Evolutionary conservation across 805 yeast genomes (phyloP).

Genomic region (Lipomyces lipofer): DNA sequence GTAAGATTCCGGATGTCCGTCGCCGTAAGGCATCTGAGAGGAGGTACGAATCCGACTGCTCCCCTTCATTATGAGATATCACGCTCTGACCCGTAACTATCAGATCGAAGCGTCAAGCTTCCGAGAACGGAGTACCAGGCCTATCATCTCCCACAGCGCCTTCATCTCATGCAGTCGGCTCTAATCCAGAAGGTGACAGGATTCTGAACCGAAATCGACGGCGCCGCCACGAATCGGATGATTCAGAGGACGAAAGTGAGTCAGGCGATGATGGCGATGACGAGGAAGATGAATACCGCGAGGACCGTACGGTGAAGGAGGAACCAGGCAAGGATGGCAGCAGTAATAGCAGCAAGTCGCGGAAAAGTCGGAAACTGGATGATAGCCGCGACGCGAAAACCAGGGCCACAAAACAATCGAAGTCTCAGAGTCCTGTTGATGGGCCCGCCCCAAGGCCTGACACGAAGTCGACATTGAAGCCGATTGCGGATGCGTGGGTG

Average conservation of each 20-base stretch:
- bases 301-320: not conserved
- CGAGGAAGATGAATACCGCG: constrained; percentile 13
- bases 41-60: constrained; percentile 76
- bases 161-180: no score
- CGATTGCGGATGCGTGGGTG: constrained; percentile 36
- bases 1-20: constrained; percentile 60
- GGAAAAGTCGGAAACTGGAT: not conserved
- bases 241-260: not conserved
- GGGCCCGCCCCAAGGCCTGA: no score
- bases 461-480: no score
- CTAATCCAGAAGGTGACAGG: no score
- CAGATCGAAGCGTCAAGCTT: no score
- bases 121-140: no score
- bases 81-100: no score
- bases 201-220: no score
- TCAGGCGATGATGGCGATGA: constrained; percentile 21
- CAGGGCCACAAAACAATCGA: not conserved
- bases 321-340: not conserved
- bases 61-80: no score
- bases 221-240: no score
- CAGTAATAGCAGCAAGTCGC: constrained; percentile 1
- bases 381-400: constrained; percentile 5
- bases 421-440: no score
- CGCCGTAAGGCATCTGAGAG: constrained; percentile 61
- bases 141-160: no score